A percentile compares a stretch with the other conserved stretches of the same genome.
Conservation (phyloP, 345 rosid species). For the Citropsis articulata region DNA sequence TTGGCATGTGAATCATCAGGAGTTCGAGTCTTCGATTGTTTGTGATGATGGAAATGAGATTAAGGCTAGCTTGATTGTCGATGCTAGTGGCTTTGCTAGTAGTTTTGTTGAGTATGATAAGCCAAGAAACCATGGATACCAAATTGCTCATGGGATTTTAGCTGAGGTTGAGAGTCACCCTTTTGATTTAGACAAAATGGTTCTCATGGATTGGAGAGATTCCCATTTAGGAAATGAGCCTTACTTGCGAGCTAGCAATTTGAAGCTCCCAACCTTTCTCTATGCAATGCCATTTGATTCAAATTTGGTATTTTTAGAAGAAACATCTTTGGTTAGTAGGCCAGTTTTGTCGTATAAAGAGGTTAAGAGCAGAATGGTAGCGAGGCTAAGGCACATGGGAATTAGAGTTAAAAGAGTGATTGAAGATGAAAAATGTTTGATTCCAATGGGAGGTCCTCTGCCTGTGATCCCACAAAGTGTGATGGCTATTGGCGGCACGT, state of each 20-base stretch:
- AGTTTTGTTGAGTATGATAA: constrained; percentile 43
- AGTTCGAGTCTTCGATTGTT: constrained; percentile 40
- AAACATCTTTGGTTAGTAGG: constrained; percentile 60
- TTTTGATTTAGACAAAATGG: constrained; percentile 63
- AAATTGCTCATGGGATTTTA: constrained; percentile 66
- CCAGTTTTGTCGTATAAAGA: constrained; percentile 53
- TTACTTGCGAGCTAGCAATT: constrained; percentile 38
- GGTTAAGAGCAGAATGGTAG: constrained; percentile 61
- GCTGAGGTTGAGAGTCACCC: constrained; percentile 73
- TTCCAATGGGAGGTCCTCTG: constrained; percentile 80
- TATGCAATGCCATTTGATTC: constrained; percentile 69
- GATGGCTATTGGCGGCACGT: constrained; percentile 62
- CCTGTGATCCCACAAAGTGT: constrained; percentile 57
- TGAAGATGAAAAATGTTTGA: constrained; percentile 68
- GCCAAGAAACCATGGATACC: constrained; percentile 61
- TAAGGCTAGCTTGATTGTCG: constrained; percentile 55
- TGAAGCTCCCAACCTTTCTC: constrained; percentile 45
- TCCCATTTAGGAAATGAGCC: constrained; percentile 67
- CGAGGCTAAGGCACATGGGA: constrained; percentile 63
- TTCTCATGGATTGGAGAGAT: constrained; percentile 81
- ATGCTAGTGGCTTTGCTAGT: constrained; percentile 60
- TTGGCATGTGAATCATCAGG: constrained; percentile 56
- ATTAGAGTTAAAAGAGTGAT: constrained; percentile 48
- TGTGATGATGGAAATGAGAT: constrained; percentile 58
- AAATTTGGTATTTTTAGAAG: constrained; percentile 51